phyloP scores from a whole-genome alignment of 352 stramenopile genomes.

The Pythium sukuiense region DNA sequence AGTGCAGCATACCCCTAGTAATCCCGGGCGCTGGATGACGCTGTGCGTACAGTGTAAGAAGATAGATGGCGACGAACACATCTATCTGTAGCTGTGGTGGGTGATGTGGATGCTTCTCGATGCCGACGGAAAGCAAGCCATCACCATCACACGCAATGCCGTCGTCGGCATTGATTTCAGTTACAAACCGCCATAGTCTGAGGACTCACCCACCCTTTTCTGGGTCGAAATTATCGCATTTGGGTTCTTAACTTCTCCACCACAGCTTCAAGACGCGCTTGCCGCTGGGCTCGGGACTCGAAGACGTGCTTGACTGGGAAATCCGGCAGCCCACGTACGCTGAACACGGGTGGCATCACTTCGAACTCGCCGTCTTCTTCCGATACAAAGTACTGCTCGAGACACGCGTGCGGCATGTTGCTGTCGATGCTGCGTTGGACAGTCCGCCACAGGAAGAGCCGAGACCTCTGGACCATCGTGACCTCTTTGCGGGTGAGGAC shows the following conservation, averaged over 20 bases:
- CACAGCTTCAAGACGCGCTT: slow-evolving; percentile 34
- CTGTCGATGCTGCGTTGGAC: slow-evolving; percentile 48
- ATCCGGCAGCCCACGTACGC: slow-evolving; percentile 41
- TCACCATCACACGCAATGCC: background rate
- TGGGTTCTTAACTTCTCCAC: slow-evolving; percentile 34
- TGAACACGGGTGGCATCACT: slow-evolving; percentile 50
- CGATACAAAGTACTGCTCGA: slow-evolving; percentile 60
- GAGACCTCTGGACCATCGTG: slow-evolving; percentile 45
- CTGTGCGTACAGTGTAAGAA: background rate
- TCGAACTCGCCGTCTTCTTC: slow-evolving; percentile 36
- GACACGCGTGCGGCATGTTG: slow-evolving; percentile 54
- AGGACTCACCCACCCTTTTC: background rate
- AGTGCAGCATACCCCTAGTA: background rate
- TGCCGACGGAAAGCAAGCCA: background rate
- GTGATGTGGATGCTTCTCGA: background rate
- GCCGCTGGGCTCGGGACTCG: slow-evolving; percentile 14
- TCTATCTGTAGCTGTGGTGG: background rate
- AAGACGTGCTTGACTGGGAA: slow-evolving; percentile 37
- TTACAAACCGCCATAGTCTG: background rate
- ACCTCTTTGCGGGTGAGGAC: slow-evolving; percentile 52
- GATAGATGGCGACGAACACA: background rate
- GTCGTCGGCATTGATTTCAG: background rate
- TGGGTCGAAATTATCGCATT: background rate
- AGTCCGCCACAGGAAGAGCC: slow-evolving; percentile 65
- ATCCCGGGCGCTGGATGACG: background rate